These are phyloP conservation scores for Cotoneaster glaucophyllus DNA, from an alignment of 306 rosid genomes.

Conservation along the genomic window DNA sequence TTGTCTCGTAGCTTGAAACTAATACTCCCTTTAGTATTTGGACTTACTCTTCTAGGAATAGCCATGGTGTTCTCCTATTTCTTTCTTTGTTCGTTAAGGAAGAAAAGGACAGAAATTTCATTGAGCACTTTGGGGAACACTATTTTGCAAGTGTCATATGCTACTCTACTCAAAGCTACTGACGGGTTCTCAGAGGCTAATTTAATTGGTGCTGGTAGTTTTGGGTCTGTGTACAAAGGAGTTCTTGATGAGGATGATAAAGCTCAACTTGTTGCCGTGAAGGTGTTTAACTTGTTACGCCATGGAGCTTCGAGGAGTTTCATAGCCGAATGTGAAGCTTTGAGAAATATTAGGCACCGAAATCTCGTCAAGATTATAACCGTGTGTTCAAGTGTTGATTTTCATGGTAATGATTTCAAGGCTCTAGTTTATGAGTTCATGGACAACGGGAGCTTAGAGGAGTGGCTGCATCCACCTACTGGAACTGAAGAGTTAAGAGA, in stretches of 20 bases:
- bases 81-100: neutral
- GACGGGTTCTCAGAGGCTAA: neutral
- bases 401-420: neutral
- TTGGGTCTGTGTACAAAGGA: neutral
- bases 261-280: neutral
- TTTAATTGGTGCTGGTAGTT: neutral
- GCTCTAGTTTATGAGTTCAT: neutral
- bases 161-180: neutral
- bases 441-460: neutral
- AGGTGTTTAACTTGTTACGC: neutral
- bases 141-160: neutral
- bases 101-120: neutral
- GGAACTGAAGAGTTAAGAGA: no score
- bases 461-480: neutral
- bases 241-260: neutral
- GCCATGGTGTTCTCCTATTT: neutral
- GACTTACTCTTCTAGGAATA: neutral
- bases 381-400: neutral
- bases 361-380: neutral
- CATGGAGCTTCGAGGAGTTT: neutral
- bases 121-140: neutral
- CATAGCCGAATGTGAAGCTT: neutral
- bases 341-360: neutral
- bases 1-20: neutral
- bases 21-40: neutral